Evolutionary conservation across 2,329 filamentous ascomycete species (phyloP), one percentile per base, ranked within the genome.

Genomic region (Chaetomium strumarium): DNA sequence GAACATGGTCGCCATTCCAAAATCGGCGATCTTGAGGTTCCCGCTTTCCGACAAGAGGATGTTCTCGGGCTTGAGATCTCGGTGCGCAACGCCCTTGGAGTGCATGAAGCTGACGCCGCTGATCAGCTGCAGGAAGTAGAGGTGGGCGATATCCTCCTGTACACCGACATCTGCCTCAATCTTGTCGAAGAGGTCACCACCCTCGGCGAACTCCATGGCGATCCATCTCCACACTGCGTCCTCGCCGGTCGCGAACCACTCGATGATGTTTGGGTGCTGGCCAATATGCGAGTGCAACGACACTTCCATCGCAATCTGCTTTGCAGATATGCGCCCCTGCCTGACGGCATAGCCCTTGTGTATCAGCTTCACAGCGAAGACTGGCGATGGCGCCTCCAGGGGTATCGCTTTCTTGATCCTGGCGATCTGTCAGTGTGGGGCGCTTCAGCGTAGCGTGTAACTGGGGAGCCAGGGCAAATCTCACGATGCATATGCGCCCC

Each of bases 361-460:
- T 67, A 99, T 96, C 72, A 99, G 89, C 70, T 99, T 99, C 70
- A 99, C 90, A 13, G 95, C 93, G 68, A 99, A 97, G 53, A 99
- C 75, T 30, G 92, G 92, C 24, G 74, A 79, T 24, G 80, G 72
- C 1, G 78, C 70, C 59, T 86, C 78, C 20, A 85, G 74, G 8
- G 92, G 92, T 43, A 86, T 82, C 30, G 92, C 93, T 73, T 97
- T 97, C 67, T 95, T 96, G 66, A 96, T 93, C 55, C 90, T 92
- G 69, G 52, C 43, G 51, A 49, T 42, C 33, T 33, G 52, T 57
- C 40, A 61, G 63, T 55, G 52, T 55, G 57, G 62, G 51, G 45
- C 54, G 49, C 47, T 36, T 29, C 44, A 55, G 47, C 31, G 17
- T 13, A n/a, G 14, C 10, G 51, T 56, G 29, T 53, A 52, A 56